Conservation (phyloP, 2,329 filamentous ascomycete species). For the Sporothrix sp. region DNA sequence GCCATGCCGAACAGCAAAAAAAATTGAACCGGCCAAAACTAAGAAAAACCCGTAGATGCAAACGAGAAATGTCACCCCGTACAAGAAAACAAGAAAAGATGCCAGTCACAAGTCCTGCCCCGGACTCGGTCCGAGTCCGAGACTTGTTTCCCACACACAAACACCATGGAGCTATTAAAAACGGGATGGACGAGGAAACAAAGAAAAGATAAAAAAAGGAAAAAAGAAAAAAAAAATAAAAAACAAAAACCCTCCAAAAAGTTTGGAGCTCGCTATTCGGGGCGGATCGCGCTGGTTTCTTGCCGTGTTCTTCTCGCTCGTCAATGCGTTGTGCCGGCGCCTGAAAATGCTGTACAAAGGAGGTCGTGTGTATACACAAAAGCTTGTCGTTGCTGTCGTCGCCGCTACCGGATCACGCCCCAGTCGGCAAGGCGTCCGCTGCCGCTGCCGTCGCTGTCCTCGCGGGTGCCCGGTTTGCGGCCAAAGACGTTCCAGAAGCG, state of each 20-base stretch:
- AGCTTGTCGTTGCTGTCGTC: neutral
- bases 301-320: neutral
- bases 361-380: constrained; percentile 1
- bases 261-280: neutral
- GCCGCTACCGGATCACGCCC: constrained; percentile 65
- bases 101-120: too few species aligned
- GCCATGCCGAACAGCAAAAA: constrained; percentile 1
- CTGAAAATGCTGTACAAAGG: constrained; percentile 4
- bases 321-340: neutral
- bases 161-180: too few species aligned
- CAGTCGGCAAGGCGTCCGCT: constrained; percentile 61
- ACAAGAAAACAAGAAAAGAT: too few species aligned
- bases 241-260: neutral
- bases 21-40: too few species aligned
- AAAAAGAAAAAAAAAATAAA: neutral
- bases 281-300: neutral
- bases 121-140: too few species aligned
- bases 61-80: too few species aligned
- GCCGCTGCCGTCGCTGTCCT: constrained; percentile 47
- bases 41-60: too few species aligned
- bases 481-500: constrained; percentile 97
- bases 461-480: constrained; percentile 61
- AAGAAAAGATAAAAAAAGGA: neutral
- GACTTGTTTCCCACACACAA: too few species aligned
- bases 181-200: neutral